Evolutionary conservation across 345 rosid genomes (phyloP).

Genomic region (Bretschneidera sinensis): DNA sequence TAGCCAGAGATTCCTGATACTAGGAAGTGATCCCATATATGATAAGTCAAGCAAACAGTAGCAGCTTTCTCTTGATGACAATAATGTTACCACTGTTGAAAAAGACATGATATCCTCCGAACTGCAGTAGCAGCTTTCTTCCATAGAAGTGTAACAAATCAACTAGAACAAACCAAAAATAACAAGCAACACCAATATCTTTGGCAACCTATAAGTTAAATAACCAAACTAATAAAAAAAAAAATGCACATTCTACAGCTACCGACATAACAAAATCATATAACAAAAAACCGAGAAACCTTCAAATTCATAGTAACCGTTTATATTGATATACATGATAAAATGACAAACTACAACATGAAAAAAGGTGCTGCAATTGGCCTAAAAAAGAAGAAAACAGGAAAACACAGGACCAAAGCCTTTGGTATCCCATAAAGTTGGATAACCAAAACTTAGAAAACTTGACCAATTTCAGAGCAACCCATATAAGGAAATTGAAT

Average conservation of each 20-base stretch:
- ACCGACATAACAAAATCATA: background rate
- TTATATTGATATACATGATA: no score
- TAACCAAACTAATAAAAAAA: background rate
- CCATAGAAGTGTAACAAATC: background rate
- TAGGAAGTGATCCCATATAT: conserved; percentile 14
- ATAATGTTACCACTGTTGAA: background rate
- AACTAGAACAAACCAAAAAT: background rate
- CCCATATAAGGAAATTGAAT: background rate
- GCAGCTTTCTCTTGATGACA: background rate
- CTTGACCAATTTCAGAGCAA: background rate
- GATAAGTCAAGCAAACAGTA: conserved; percentile 21
- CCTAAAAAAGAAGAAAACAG: no score
- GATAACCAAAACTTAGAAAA: background rate
- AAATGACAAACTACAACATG: no score
- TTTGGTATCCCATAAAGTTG: background rate
- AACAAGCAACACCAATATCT: no score
- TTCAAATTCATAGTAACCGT: no score
- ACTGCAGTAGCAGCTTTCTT: background rate
- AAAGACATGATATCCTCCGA: background rate
- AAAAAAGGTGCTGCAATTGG: background rate
- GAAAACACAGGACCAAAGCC: no score
- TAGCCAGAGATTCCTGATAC: conserved; percentile 18
- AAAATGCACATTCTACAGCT: background rate
- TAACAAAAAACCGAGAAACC: background rate
- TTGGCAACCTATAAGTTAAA: background rate